Evolutionary conservation across 768 basidiomycete genomes (phyloP), one percentile per base, ranked within the genome.

Genomic region (Chalciporus chontae): DNA sequence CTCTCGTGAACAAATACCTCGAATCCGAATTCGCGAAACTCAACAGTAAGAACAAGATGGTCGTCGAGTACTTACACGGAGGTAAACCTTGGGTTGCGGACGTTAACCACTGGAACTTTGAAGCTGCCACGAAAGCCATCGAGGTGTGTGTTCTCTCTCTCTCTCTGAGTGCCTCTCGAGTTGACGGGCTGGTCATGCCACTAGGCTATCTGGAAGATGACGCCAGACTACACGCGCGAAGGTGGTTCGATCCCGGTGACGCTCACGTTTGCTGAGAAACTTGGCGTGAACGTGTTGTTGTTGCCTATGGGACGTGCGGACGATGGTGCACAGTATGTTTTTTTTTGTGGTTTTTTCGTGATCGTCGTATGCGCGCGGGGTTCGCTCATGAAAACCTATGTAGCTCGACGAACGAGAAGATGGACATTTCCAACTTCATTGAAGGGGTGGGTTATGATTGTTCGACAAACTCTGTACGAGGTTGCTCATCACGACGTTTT

Each of bases 201-300:
- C 36, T 37, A 54, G 58, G 64, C 69, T 7, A 63, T 94, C 8
- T 94, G 91, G 71, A 74, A 79, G 40, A 77, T 77, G 63, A 79
- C 81, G 5, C 93, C 93, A 0, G 90, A 94, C 64, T 73, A 86
- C 51, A 93, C 87, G 2, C 81, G 92, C 37, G 93, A 95, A 66
- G 92, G 92, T n/a, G 94, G 94, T 5, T 91, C 90, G 6, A 94
- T 94, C 54, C 94, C 94, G 0, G 90, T 95, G 26, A 94, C 93
- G 4, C 76, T 97, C 50, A 94, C 92, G 2, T 95, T 98, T 65
- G 91, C 94, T 9, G 91, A 96, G 63, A 81, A 81, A 39, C 72
- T 96, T 40, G 81, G 82, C 11, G 85, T 93, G 48, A 96, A 94
- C 61, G 90, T 96, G 8, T 67, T 94, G 49, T 72, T 97, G 17